A percentile compares a stretch with the other conserved stretches of the same genome.
phyloP scores from a whole-genome alignment of 768 basidiomycete genomes.

The Xerocomellus intermedius region DNA sequence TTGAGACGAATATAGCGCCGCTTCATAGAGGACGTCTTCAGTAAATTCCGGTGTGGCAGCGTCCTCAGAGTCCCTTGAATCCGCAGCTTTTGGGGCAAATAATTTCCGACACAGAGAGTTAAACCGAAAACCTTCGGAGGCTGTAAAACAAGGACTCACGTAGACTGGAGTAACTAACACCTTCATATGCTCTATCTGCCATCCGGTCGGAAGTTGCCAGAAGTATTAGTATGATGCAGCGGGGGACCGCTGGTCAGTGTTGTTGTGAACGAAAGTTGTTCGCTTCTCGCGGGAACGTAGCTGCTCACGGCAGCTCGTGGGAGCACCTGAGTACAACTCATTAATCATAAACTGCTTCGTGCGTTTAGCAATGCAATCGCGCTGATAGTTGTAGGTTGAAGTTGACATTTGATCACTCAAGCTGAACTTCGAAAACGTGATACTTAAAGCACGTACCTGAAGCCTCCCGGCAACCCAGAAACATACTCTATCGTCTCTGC shows the following conservation, averaged over 20 bases:
- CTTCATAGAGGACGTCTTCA: not conserved
- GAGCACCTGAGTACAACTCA: not conserved
- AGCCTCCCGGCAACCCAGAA: conserved; percentile 35
- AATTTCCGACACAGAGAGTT: not conserved
- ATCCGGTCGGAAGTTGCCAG: not conserved
- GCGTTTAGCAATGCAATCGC: not conserved
- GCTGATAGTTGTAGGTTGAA: not conserved
- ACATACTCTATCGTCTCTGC: conserved; percentile 38
- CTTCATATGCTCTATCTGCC: conserved; percentile 7
- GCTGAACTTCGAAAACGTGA: not conserved
- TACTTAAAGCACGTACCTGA: conserved; percentile 49
- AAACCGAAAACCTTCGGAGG: not conserved
- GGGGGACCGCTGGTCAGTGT: not conserved
- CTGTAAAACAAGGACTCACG: conserved; percentile 12
- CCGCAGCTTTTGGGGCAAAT: not conserved
- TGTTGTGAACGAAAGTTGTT: not conserved
- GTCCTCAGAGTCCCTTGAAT: conserved; percentile 9
- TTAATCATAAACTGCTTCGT: not conserved
- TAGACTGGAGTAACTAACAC: conserved; percentile 11
- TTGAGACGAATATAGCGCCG: not conserved
- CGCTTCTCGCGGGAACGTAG: not conserved
- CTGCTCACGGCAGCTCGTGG: not conserved
- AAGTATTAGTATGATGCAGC: not conserved
- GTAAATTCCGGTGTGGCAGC: not conserved
- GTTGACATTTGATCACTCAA: not conserved